phyloP scores from a whole-genome alignment of 768 basidiomycete species.

The Hypholoma sublateritium region DNA sequence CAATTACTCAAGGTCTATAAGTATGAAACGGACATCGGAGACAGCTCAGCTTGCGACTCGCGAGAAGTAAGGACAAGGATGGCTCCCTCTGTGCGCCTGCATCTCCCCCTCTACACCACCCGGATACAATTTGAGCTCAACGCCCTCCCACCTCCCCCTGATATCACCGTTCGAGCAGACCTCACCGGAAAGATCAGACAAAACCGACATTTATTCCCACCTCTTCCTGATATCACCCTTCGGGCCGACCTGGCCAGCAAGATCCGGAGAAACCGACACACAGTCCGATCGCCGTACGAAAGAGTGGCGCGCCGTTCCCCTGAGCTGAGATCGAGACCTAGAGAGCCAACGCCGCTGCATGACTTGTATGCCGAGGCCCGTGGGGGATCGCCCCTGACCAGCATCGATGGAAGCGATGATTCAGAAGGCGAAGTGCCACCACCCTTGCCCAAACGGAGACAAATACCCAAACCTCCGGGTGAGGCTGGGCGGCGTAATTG shows the following conservation, averaged over 20 bases:
- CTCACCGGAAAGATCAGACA: not conserved
- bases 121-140: slow-evolving; percentile 6
- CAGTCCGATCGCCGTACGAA: not conserved
- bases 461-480: slow-evolving; percentile 4
- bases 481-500: slow-evolving; percentile 2
- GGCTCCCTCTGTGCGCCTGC: not conserved
- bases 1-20: no score
- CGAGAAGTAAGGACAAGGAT: not conserved
- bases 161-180: slow-evolving; percentile 1
- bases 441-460: not conserved
- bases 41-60: no score
- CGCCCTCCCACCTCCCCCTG: slow-evolving; percentile 1
- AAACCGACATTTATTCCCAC: not conserved
- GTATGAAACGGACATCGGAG: no score
- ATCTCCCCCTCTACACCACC: slow-evolving; percentile 8
- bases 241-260: not conserved
- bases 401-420: not conserved
- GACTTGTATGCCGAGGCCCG: not conserved
- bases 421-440: not conserved
- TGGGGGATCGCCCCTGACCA: no score
- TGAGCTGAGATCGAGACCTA: not conserved
- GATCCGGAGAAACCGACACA: not conserved
- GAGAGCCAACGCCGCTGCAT: not conserved
- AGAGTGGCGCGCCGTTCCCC: not conserved
- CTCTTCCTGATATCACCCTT: not conserved